A percentile compares a stretch with the other conserved stretches of the same genome.
Evolutionary conservation across 768 basidiomycete species (phyloP).

Genomic region (Sistotremastrum suecicum): DNA sequence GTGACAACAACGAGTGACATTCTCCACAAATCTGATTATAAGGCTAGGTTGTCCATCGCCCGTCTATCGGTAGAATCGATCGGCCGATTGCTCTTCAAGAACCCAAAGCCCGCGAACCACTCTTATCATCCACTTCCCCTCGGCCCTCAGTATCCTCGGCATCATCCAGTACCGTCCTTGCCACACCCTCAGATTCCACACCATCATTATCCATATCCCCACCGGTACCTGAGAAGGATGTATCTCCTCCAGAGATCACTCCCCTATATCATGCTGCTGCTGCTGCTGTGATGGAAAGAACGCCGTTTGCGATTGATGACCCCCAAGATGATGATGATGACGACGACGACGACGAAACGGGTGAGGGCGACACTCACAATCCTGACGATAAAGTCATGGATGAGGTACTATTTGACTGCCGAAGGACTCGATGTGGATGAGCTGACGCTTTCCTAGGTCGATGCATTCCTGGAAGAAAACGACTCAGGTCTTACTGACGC

Average conservation of each 20-base stretch:
- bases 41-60: conserved; percentile 50
- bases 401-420: conserved; percentile 41
- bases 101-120: conserved; percentile 75
- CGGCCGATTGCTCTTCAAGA: conserved; percentile 48
- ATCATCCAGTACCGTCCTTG: conserved; percentile 7
- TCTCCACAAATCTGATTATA: neutral
- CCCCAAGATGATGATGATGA: conserved; percentile 75
- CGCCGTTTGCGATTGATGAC: conserved; percentile 95
- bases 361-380: conserved; percentile 21
- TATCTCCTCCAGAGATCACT: conserved; percentile 16
- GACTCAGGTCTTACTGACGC: conserved; percentile 74
- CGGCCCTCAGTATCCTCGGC: conserved; percentile 34
- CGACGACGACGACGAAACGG: conserved; percentile 39
- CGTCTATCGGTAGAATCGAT: conserved; percentile 78
- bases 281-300: conserved; percentile 79
- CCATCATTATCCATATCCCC: conserved; percentile 29
- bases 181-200: conserved; percentile 11
- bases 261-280: conserved; percentile 60
- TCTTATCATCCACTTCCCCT: conserved; percentile 55
- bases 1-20: conserved; percentile 3
- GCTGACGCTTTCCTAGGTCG: conserved; percentile 35
- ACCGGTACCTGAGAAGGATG: conserved; percentile 9
- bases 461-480: conserved; percentile 90
- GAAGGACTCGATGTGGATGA: neutral
- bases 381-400: conserved; percentile 71